These are phyloP conservation scores for Ramalina intermedia DNA, from an alignment of 495 filamentous ascomycete genomes.

Conservation along the genomic window DNA sequence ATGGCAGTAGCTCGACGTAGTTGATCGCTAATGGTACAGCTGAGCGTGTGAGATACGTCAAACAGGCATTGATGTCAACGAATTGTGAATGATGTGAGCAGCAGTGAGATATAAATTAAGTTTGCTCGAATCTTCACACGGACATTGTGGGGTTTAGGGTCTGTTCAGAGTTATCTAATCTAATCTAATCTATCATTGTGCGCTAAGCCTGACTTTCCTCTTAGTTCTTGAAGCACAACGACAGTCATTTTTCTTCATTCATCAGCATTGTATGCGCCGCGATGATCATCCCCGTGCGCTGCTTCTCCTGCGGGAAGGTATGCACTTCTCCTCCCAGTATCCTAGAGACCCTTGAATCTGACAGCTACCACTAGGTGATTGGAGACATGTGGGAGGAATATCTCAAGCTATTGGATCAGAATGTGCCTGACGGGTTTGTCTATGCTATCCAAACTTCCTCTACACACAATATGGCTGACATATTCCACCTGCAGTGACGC, in stretches of 20 bases:
- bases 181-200: too few species aligned
- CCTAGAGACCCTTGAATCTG: not conserved
- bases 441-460: not conserved
- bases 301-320: constrained; percentile 98
- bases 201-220: not conserved
- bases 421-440: constrained; percentile 60
- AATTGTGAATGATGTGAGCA: too few species aligned
- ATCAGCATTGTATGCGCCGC: constrained; percentile 11
- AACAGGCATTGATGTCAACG: too few species aligned
- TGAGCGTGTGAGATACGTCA: too few species aligned
- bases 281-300: constrained; percentile 98
- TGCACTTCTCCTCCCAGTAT: not conserved
- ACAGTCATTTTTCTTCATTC: not conserved
- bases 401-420: constrained; percentile 64
- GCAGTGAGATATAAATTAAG: too few species aligned
- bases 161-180: too few species aligned
- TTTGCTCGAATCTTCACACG: too few species aligned
- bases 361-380: constrained; percentile 53
- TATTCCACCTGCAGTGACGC: constrained; percentile 48
- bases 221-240: not conserved
- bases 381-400: constrained; percentile 96
- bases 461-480: not conserved
- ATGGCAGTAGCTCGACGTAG: not conserved
- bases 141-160: too few species aligned
- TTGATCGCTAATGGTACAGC: too few species aligned